These are phyloP conservation scores for Penicillium brevicompactum DNA, from an alignment of 2,329 filamentous ascomycete species.

Conservation along the genomic window DNA sequence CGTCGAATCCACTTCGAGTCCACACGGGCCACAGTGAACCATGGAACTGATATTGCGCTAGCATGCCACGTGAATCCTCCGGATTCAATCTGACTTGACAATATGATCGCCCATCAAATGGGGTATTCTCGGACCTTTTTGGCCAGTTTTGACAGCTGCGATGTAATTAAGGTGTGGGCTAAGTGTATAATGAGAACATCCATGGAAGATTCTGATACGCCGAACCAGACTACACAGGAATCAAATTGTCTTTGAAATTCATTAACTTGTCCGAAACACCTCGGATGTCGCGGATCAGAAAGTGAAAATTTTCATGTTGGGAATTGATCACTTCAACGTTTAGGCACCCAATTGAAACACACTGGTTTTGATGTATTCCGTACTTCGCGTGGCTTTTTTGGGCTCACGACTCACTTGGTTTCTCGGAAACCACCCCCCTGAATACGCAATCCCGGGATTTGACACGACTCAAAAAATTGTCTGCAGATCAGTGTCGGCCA, in stretches of 20 bases:
- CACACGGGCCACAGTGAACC: neutral
- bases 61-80: conserved; percentile 18
- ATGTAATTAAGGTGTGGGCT: neutral
- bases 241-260: neutral
- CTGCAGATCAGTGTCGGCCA: conserved; percentile 1
- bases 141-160: neutral
- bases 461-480: conserved; percentile 1
- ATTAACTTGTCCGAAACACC: neutral
- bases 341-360: no score
- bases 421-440: neutral
- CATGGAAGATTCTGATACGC: neutral
- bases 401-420: neutral
- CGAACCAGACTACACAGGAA: neutral
- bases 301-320: neutral
- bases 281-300: neutral
- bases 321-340: neutral
- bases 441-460: conserved; percentile 2
- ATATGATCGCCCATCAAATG: conserved; percentile 13
- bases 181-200: neutral
- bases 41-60: neutral
- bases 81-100: conserved; percentile 1
- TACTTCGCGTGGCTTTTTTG: neutral
- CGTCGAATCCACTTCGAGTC: neutral
- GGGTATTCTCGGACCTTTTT: conserved; percentile 16
- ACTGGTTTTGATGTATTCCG: no score